Evolutionary conservation across 352 stramenopile species (phyloP).

Genomic region (Phytopythium boreale): DNA sequence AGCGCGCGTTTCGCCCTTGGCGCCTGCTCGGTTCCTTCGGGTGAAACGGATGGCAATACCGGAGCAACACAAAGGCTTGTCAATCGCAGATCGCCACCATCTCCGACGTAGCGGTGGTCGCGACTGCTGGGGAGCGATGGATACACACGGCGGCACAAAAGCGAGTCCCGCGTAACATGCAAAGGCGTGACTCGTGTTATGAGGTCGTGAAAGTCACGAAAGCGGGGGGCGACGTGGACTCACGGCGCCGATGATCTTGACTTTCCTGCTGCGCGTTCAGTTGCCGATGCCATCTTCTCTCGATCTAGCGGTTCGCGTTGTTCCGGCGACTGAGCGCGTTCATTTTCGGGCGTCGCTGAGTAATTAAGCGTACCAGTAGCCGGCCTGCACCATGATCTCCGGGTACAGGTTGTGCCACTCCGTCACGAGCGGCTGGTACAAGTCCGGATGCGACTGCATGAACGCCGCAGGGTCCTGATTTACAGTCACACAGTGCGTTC

Average conservation of each 20-base stretch:
- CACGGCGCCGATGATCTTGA: not conserved
- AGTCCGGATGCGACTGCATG: constrained; percentile 68
- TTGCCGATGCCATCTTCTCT: not conserved
- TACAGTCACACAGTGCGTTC: not conserved
- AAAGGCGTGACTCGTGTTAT: constrained; percentile 5
- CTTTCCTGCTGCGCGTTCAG: not conserved
- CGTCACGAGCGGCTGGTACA: constrained; percentile 79
- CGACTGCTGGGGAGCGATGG: not conserved
- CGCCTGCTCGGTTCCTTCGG: not conserved
- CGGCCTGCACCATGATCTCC: constrained; percentile 85
- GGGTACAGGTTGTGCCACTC: constrained; percentile 89
- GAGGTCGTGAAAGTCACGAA: not conserved
- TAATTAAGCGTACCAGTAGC: constrained; percentile 70
- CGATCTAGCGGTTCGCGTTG: not conserved
- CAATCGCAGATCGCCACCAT: too few species aligned
- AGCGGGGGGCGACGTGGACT: not conserved
- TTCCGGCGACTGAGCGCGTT: not conserved
- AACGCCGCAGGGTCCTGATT: constrained; percentile 76
- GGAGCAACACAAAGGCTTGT: not conserved
- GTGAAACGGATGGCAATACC: not conserved
- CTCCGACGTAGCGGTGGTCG: too few species aligned
- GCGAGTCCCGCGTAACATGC: not conserved
- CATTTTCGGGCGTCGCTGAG: not conserved
- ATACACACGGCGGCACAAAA: not conserved
- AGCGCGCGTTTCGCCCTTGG: too few species aligned